Base-by-base conservation (phyloP, 1,139 yeast species). In the Suhomyces coccinellae region DNA sequence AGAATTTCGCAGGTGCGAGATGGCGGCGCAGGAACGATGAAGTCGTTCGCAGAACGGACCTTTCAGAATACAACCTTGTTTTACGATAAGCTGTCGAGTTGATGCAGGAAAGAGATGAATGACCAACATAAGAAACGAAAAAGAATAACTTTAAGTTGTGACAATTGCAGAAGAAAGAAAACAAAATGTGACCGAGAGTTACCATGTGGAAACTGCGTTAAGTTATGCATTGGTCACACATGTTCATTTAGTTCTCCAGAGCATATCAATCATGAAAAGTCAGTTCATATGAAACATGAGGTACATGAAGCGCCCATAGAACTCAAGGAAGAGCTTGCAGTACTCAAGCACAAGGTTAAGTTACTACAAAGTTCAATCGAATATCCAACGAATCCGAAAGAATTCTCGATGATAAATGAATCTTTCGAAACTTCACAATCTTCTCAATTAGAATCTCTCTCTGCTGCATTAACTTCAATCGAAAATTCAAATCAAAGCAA, bases 121-220 rank as follows among this genome's bases (percentile, higher is more conserved):
- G 50, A 46, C 13, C 42, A 37, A 11, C 40, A 27, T 22, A 46
- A 44, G 33, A 49, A 47, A 33, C 50, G 65, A 33, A 55, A 59
- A 33, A 53, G 67, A 35, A 53, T 53, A 32, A 54, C 59, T 0
- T 44, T 61, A 16, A 61, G 62, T 15, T 64, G 69, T 43, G 57
- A 53, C 30, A 57, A 55, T 33, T 52, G 55, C 33, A 47, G 56
- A 8, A 48, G 47, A 37, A 49, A 49, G 41, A 51, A 52, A 40
- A 49, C 54, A 10, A 53, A 51, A 41, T 52, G 55, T 35, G 55
- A 53, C 41, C 35, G 56, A 17, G 41, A 38, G 13, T 36, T 49
- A 3, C 55, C 56, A 5, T 52, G 55, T 22, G 39, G 44, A 4
- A 48, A 52, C 14, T 52, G 55, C 34, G 30, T 36, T n/a, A 51